Conservation (phyloP, 1,284 basidiomycete genomes). For the Leccinum fuscescens region DNA sequence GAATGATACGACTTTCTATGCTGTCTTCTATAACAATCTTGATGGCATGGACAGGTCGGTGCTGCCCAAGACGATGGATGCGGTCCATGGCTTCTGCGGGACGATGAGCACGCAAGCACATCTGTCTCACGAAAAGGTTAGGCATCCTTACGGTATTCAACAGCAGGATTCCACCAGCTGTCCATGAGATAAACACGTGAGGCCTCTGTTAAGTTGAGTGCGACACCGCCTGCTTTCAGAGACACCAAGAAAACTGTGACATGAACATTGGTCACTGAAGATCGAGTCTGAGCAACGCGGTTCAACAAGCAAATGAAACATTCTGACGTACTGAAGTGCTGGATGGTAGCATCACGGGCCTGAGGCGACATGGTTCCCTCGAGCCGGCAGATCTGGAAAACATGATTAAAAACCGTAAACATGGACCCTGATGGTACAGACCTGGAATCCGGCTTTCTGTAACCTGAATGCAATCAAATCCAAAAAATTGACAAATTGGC, state of each 20-base stretch:
- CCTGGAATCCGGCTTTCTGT: constrained; percentile 87
- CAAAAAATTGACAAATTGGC: constrained; percentile 89
- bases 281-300: neutral
- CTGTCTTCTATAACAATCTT: constrained; percentile 96
- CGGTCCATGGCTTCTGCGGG: constrained; percentile 92
- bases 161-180: constrained; percentile 91
- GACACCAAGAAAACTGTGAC: constrained; percentile 97
- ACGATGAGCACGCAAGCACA: constrained; percentile 16
- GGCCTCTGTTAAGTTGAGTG: constrained; percentile 90
- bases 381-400: constrained; percentile 81
- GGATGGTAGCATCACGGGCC: constrained; percentile 91
- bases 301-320: constrained; percentile 2
- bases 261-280: constrained; percentile 83
- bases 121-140: neutral
- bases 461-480: constrained; percentile 92
- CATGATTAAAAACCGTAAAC: neutral
- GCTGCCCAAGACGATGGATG: constrained; percentile 89
- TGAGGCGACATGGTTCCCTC: constrained; percentile 98
- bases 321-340: constrained; percentile 78
- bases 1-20: constrained; percentile 92
- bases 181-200: constrained; percentile 92
- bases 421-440: constrained; percentile 34
- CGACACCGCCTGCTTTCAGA: constrained; percentile 95
- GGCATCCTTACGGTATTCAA: constrained; percentile 65
- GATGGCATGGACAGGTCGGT: constrained; percentile 88